Conservation (phyloP, 352 stramenopile genomes). For the Globisporangium orthogonon region DNA sequence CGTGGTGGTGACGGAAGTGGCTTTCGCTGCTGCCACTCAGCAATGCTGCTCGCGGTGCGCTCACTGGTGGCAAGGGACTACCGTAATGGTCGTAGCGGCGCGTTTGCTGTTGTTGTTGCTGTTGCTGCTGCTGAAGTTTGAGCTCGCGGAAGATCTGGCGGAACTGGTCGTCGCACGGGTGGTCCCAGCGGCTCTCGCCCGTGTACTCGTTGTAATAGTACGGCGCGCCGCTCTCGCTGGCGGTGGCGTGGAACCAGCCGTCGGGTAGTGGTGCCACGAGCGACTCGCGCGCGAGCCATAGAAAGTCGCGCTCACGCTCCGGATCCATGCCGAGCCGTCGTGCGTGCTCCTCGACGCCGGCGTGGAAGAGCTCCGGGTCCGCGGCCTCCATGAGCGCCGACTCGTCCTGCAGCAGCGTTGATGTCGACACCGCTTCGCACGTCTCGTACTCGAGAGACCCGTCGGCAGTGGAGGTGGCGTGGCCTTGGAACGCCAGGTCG, state of each 20-base stretch:
- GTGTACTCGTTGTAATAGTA: conserved; percentile 82
- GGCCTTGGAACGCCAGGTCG: conserved; percentile 31
- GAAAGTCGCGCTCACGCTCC: conserved; percentile 33
- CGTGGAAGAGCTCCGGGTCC: conserved; percentile 64
- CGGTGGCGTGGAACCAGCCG: conserved; percentile 63
- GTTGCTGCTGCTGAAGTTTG: conserved; percentile 23
- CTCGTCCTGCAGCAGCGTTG: conserved; percentile 21
- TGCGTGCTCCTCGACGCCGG: conserved; percentile 68
- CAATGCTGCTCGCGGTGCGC: not conserved
- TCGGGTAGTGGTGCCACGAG: conserved; percentile 62
- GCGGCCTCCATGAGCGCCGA: conserved; percentile 47
- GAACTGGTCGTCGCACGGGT: conserved; percentile 71
- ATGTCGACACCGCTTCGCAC: not conserved
- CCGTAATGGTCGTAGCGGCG: conserved; percentile 11
- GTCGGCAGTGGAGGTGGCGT: not conserved
- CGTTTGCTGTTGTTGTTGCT: conserved; percentile 13
- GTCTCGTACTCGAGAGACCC: not conserved
- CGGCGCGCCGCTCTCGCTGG: conserved; percentile 44
- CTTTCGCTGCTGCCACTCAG: too few relatives aligned
- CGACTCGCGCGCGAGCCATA: conserved; percentile 76
- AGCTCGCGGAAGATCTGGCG: conserved; percentile 41
- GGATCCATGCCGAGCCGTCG: conserved; percentile 65
- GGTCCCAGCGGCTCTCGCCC: conserved; percentile 78
- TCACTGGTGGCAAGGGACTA: not conserved
- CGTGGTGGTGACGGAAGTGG: not conserved